A percentile compares a stretch with the other conserved stretches of the same genome.
Evolutionary conservation across 345 rosid genomes (phyloP).

Genomic region (Brassica incana): DNA sequence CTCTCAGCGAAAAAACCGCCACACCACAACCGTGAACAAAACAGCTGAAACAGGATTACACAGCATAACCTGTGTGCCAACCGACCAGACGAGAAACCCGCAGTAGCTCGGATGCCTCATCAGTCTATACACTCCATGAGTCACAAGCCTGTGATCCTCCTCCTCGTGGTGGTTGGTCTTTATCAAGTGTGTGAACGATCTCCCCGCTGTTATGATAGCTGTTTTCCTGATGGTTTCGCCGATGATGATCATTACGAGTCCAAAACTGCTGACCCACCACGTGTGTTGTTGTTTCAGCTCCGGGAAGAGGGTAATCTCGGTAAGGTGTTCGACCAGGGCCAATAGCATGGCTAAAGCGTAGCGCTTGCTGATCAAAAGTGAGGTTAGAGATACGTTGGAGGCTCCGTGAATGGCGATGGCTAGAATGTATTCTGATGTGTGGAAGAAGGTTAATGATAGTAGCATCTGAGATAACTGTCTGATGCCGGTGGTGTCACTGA

Average conservation of each 20-base stretch:
- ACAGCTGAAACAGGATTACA: slow-evolving; percentile 58
- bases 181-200: slow-evolving; percentile 63
- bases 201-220: slow-evolving; percentile 65
- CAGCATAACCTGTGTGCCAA: slow-evolving; percentile 68
- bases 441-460: slow-evolving; percentile 46
- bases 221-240: slow-evolving; percentile 58
- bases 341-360: slow-evolving; percentile 55
- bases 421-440: slow-evolving; percentile 54
- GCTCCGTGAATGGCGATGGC: slow-evolving; percentile 52
- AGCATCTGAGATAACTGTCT: slow-evolving; percentile 56
- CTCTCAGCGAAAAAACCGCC: slow-evolving; percentile 56
- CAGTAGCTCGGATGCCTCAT: slow-evolving; percentile 69
- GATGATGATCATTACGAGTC: slow-evolving; percentile 48
- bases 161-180: slow-evolving; percentile 41
- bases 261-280: slow-evolving; percentile 57
- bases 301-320: slow-evolving; percentile 51
- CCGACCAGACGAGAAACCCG: slow-evolving; percentile 61
- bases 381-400: slow-evolving; percentile 47
- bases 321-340: slow-evolving; percentile 49
- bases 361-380: slow-evolving; percentile 57
- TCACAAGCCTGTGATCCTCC: slow-evolving; percentile 49
- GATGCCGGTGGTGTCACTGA: slow-evolving; percentile 39
- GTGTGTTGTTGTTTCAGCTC: slow-evolving; percentile 43
- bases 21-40: slow-evolving; percentile 48
- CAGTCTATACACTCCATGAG: slow-evolving; percentile 49